A percentile compares a stretch with the other conserved stretches of the same genome.
Conservation (phyloP, 768 basidiomycete genomes). For the Boletus insuetus region DNA sequence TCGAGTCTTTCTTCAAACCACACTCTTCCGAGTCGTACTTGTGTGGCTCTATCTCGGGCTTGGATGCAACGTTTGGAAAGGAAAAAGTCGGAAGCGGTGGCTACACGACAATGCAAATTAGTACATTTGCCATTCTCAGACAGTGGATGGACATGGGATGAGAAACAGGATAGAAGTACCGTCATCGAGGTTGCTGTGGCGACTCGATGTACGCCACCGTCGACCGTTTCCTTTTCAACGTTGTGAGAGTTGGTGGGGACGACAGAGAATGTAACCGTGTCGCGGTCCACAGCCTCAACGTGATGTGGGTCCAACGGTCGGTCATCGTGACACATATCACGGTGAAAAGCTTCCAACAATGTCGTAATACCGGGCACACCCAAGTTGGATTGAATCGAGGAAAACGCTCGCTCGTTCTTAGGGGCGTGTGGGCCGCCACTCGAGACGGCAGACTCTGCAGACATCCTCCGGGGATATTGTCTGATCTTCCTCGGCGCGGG, state of each 20-base stretch:
- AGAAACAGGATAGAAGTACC: conserved; percentile 27
- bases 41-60: conserved; percentile 3
- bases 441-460: conserved; percentile 19
- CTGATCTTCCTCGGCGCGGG: conserved; percentile 11
- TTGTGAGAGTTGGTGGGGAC: conserved; percentile 5
- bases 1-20: conserved; percentile 12
- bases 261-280: neutral
- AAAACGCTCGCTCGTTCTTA: conserved; percentile 14
- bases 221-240: conserved; percentile 15
- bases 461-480: conserved; percentile 13
- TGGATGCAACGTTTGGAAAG: conserved; percentile 14
- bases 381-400: neutral
- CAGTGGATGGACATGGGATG: conserved; percentile 3
- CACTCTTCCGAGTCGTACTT: conserved; percentile 13
- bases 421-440: conserved; percentile 24
- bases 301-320: conserved; percentile 12
- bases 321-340: conserved; percentile 19
- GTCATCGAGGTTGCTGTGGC: conserved; percentile 27
- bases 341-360: conserved; percentile 20
- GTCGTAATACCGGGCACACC: conserved; percentile 30
- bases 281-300: conserved; percentile 3
- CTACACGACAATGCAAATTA: conserved; percentile 22
- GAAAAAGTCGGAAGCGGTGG: conserved; percentile 19
- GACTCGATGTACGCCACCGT: conserved; percentile 23
- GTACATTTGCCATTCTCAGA: conserved; percentile 14